Percentiles rank a stretch among this genome's conserved stretches.
Conservation (phyloP, 495 filamentous ascomycete species). For the Tuber aestivum region DNA sequence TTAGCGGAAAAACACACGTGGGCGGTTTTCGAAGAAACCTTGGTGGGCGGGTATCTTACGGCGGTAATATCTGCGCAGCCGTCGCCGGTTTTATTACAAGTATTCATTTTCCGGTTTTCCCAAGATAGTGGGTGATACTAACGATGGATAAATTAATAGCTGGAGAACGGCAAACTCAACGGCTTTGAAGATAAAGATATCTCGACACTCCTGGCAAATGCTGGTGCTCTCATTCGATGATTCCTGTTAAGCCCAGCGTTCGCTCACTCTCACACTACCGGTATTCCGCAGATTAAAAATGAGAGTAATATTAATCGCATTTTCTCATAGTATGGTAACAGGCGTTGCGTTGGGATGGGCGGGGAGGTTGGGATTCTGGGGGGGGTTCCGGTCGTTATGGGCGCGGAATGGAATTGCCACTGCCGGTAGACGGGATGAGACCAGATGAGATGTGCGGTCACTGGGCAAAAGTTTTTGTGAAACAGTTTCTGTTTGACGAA, state of each 20-base stretch:
- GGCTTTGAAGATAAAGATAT: conserved; percentile 38
- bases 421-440: background rate
- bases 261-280: background rate
- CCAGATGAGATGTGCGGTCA: background rate
- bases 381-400: background rate
- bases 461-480: background rate
- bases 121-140: conserved; percentile 8
- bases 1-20: conserved; percentile 32
- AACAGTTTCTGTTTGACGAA: background rate
- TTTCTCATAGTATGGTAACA: background rate
- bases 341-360: background rate
- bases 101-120: conserved; percentile 4
- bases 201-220: conserved; percentile 27
- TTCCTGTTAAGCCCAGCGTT: background rate
- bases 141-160: conserved; percentile 5
- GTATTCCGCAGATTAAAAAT: background rate
- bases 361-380: background rate
- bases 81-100: conserved; percentile 26
- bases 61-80: conserved; percentile 22
- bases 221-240: conserved; percentile 15
- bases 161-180: conserved; percentile 35
- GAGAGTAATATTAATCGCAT: background rate
- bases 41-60: conserved; percentile 28
- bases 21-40: conserved; percentile 32
- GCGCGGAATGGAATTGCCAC: background rate